Conservation (phyloP, 805 yeast species). For the Wilhelminamyces savonicus region DNA sequence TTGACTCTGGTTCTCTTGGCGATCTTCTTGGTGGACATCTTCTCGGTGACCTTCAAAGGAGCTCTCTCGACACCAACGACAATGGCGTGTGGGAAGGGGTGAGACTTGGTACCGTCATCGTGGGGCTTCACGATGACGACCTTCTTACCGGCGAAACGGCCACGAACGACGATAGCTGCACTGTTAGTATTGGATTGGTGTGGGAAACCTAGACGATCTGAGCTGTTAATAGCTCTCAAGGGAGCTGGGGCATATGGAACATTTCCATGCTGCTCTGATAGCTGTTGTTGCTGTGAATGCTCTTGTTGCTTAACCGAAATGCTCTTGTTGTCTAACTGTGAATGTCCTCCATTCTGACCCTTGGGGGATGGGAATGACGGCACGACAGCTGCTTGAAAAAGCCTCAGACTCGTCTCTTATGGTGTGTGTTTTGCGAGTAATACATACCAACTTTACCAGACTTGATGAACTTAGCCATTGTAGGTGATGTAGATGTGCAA, state of each 20-base stretch:
- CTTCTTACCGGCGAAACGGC: constrained; percentile 99
- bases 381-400: no score
- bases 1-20: constrained; percentile 97
- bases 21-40: constrained; percentile 91
- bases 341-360: no score
- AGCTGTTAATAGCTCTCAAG: no score
- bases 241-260: no score
- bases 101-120: constrained; percentile 98
- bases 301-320: no score
- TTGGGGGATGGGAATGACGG: no score
- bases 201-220: no score
- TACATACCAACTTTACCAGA: constrained; percentile 99
- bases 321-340: no score
- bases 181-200: constrained; percentile 11
- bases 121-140: constrained; percentile 97
- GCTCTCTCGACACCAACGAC: constrained; percentile 99
- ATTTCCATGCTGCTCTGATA: no score
- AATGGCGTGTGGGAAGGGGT: constrained; percentile 98
- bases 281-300: no score
- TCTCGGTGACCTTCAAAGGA: constrained; percentile 94
- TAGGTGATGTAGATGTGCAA: constrained; percentile 22
- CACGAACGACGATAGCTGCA: constrained; percentile 96
- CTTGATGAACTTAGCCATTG: constrained; percentile 98
- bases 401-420: no score
- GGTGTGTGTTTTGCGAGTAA: no score